Evolutionary conservation across 805 yeast species (phyloP), one percentile per base, ranked within the genome.

Genomic region (Saturnispora zaruensis): DNA sequence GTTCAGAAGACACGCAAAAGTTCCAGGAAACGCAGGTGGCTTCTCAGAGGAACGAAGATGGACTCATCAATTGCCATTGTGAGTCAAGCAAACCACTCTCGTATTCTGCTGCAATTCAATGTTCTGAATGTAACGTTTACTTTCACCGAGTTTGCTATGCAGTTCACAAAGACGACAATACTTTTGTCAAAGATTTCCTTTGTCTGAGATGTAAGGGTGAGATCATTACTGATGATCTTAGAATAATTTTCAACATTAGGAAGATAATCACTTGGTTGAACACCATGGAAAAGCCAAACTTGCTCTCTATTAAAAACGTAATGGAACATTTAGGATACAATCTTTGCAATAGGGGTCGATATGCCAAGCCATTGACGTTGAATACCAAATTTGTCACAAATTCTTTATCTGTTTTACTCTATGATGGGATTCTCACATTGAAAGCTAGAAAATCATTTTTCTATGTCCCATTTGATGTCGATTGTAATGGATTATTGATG

Each of bases 61-160:
- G 6, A 1, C 25, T 36, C 3, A 53, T 54, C 16, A 21, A 41
- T 18, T 63, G 67, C 41, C 54, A 47, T 5, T 63, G 67, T 42
- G 51, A 48, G 6, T 54, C 62, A 5, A 30, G 23, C 1, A 32
- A 13, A 20, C 30, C 36, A 26, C 49, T 55, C 4, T 16, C 43
- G 2, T 59, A 45, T 40, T 51, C 58, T 9, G 41, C 52, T 6
- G 23, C 34, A 1, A 49, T 59, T 16, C 45, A 54, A 48, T 63
- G 67, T 34, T 23, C 24, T 7, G 23, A 24, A 1, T 63, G 67
- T 42, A 14, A 28, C 2, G 45, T 46, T 20, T 33, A 26, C 9
- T 44, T 54, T 16, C 67, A 63, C 46, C 44, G 46, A 5, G 54
- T 54, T 18, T 63, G 67, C 30, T 58, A 46, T 49, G 49, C 53